Evolutionary conservation across 148 eudicot genomes (phyloP), one percentile per base, ranked within the genome.

Genomic region (Linanthus parryae): DNA sequence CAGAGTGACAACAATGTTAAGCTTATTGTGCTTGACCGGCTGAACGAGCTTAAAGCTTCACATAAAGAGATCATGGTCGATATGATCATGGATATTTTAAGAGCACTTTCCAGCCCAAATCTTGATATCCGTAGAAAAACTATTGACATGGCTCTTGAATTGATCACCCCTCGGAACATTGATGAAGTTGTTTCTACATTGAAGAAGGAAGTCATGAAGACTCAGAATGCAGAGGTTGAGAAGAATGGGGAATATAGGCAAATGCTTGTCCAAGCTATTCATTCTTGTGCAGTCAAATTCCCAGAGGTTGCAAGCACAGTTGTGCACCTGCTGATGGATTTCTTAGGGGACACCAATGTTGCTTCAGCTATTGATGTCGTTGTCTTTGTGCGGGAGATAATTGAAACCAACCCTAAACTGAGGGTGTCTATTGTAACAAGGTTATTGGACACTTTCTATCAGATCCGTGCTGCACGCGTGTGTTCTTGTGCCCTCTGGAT

Each of bases 281-380:
- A 91, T 74, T 78, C 79, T 6, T 91, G 97, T 73, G 97, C 95
- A 4, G 81, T 91, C 49, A 91, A 86, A 57, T 86, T 91, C 68
- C 97, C 97, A 1, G 95, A 91, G 76, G 95, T 83, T 50, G 97
- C 97, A 48, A 79, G 97, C 81, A 91, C 97, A 17, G 97, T 91
- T 55, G 97, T 91, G 20, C 94, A 81, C 73, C 79, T 91, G 52
- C 72, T 86, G 71, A 86, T 91, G 97, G 97, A 91, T 74, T 91
- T 91, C 83, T 79, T 91, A 65, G 97, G 97, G 22, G 97, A 91
- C 68, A 78, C 78, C 36, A 91, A 86, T 39, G 81, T 83, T 58
- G 95, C 94, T 61, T 86, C 86, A 44, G 97, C 95, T 44, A 70
- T 90, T 70, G 95, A 90, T 74, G 97, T 90, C 61, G 88, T 72